These are phyloP conservation scores for Penstemon barbatus DNA, from an alignment of 257 asterid genomes.

Conservation along the genomic window DNA sequence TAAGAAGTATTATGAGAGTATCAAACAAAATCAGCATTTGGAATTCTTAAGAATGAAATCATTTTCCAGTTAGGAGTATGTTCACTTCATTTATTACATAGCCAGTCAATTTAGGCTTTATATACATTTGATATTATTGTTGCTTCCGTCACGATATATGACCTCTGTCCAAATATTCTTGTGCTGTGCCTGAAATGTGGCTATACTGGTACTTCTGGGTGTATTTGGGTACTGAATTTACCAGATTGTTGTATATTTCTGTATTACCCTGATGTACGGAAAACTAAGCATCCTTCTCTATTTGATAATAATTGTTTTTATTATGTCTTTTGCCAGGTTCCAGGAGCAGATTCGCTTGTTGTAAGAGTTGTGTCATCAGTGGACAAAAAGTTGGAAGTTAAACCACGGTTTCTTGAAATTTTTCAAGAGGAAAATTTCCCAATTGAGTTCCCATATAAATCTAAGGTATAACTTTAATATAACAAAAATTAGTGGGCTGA, in stretches of 20 bases:
- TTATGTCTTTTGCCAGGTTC: constrained; percentile 56
- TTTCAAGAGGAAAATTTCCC: constrained; percentile 92
- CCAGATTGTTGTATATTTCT: not conserved
- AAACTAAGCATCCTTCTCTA: not conserved
- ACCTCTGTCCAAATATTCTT: no score
- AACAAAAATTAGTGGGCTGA: constrained; percentile 16
- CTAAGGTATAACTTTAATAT: constrained; percentile 63
- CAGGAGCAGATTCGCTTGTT: constrained; percentile 95
- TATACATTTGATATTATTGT: no score
- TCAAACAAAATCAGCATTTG: not conserved
- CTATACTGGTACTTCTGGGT: not conserved
- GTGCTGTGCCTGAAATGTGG: not conserved
- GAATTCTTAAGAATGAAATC: not conserved
- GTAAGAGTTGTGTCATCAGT: constrained; percentile 95
- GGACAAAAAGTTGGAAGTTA: constrained; percentile 95
- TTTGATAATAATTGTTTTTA: constrained; percentile 11
- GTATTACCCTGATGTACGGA: not conserved
- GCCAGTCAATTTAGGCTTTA: no score
- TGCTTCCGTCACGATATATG: no score
- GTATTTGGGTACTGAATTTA: constrained; percentile 21
- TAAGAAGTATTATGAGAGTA: not conserved
- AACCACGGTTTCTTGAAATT: constrained; percentile 88
- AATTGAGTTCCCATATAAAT: constrained; percentile 75
- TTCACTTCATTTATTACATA: no score
- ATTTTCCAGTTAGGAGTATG: not conserved